Conservation (phyloP, 345 rosid genomes). For the Boechera retrofracta region DNA sequence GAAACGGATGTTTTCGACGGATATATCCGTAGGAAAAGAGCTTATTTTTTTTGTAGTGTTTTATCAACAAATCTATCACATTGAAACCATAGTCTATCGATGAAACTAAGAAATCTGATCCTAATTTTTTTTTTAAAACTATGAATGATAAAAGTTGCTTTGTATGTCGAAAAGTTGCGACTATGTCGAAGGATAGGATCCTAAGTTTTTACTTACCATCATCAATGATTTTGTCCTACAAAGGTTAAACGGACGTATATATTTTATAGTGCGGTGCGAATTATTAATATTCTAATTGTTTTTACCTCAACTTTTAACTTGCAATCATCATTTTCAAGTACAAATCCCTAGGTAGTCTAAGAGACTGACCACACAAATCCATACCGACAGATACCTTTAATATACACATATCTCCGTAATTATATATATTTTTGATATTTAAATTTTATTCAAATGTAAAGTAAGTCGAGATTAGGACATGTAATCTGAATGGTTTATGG, state of each 20-base stretch:
- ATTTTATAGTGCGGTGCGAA: constrained; percentile 40
- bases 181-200: constrained; percentile 36
- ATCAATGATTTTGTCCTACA: constrained; percentile 39
- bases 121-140: not conserved
- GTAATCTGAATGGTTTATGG: too few relatives aligned
- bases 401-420: not conserved
- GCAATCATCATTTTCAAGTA: constrained; percentile 39
- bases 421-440: too few relatives aligned
- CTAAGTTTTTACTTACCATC: constrained; percentile 43
- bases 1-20: too few relatives aligned
- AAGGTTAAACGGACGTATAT: constrained; percentile 24
- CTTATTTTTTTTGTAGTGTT: too few relatives aligned
- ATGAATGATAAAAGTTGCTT: constrained; percentile 7
- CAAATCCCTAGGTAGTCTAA: constrained; percentile 41
- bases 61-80: not conserved
- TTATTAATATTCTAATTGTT: constrained; percentile 42
- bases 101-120: not conserved
- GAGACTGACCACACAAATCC: constrained; percentile 11
- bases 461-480: not conserved
- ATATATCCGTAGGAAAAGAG: too few relatives aligned
- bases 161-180: not conserved
- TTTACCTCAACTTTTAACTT: constrained; percentile 43
- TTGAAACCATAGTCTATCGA: not conserved
- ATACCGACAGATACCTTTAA: constrained; percentile 35
- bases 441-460: too few relatives aligned